Evolutionary conservation across 352 stramenopile genomes (phyloP), one percentile per base, ranked within the genome.

Genomic region (Halophytophthora polymorphica): DNA sequence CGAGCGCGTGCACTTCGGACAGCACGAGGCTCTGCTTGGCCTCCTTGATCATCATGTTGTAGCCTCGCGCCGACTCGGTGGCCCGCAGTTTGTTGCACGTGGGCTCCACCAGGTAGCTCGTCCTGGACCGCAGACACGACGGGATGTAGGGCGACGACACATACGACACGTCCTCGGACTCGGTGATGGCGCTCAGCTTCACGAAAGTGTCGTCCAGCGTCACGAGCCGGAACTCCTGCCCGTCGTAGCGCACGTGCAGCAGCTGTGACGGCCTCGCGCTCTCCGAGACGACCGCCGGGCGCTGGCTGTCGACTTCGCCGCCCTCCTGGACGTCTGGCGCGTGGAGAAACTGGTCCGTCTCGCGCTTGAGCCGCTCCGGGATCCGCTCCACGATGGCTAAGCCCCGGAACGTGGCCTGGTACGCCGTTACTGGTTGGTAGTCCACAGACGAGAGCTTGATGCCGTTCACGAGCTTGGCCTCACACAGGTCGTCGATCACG

Each of bases 141-240:
- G 96, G 96, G 28, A 99, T 89, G 61, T 98, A 99, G 14, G 96
- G 93, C 23, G 85, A 97, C 19, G 90, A 98, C 6, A 99, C 96
- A 60, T 99, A 99, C 14, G 92, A 98, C 11, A 98, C 94, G 61
- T 98, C 95, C 62, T 99, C 96, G 8, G 79, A 96, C 42, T 98
- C 93, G n/a, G 96, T 98, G 45, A 98, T 96, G 7, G 69, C 90
- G 23, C 90, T 98, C 23, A 88, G 61, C 47, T 84, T 90, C n/a
- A 57, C 66, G 65, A 97, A 98, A 22, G 45, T 62, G 1, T 84
- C 88, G 46, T 69, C 58, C 7, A 22, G 56, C 6, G 33, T 70
- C 34, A 58, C 44, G 25, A 90, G 73, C 34, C 82, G 50, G 23
- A 98, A 88, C 38, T 90, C 90, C 12, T 76, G 81, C 15, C 77